Evolutionary conservation across 2,329 filamentous ascomycete species (phyloP).

Genomic region (Ciborinia camelliae): DNA sequence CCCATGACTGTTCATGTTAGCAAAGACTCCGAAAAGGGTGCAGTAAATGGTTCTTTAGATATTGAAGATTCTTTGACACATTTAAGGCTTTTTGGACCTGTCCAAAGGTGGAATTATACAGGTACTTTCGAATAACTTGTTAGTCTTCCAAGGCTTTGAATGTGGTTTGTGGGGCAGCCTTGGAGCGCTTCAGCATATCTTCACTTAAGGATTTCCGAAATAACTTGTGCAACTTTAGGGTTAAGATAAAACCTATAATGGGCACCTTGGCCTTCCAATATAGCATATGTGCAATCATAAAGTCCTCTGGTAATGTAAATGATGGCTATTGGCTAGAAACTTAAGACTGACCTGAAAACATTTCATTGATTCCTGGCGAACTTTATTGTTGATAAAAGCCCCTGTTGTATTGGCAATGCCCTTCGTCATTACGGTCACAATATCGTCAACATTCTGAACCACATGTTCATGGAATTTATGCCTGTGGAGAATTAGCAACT

Average conservation of each 20-base stretch:
- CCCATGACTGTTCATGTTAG: constrained; percentile 57
- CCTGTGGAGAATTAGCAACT: constrained; percentile 28
- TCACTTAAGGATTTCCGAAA: background rate
- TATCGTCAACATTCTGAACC: constrained; percentile 49
- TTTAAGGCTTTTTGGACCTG: background rate
- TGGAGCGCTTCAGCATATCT: constrained; percentile 3
- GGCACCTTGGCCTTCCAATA: background rate
- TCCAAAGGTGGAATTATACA: background rate
- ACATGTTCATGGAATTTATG: constrained; percentile 50
- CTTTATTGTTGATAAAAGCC: constrained; percentile 42
- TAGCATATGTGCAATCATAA: background rate
- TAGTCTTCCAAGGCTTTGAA: background rate
- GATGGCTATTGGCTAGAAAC: background rate
- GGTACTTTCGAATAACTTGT: background rate
- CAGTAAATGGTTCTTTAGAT: background rate
- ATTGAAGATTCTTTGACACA: background rate
- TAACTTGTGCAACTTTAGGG: background rate
- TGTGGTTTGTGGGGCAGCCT: background rate
- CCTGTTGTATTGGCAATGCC: constrained; percentile 39
- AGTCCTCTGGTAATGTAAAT: background rate
- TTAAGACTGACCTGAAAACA: constrained; percentile 54
- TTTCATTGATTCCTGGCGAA: constrained; percentile 54
- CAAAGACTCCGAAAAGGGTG: background rate
- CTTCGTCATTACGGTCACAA: constrained; percentile 46
- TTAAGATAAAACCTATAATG: background rate